phyloP scores from a whole-genome alignment of 2,329 filamentous ascomycete species.

The Monilinia vaccinii-corymbosi region DNA sequence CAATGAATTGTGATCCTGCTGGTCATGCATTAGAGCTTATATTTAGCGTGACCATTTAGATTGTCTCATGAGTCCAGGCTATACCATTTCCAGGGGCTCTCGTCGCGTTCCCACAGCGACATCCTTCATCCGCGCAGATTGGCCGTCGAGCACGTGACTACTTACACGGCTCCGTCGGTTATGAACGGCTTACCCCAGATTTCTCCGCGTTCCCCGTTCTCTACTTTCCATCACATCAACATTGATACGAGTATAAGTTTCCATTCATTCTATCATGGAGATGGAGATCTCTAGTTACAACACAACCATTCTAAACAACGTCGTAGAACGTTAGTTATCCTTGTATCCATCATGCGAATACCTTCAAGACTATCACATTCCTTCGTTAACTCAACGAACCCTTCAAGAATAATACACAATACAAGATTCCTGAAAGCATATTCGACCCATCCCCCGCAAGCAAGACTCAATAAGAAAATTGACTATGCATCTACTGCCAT shows the following conservation, averaged over 20 bases:
- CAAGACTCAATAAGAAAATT: slow-evolving; percentile 71
- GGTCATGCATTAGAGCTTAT: not conserved
- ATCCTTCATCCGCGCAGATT: not conserved
- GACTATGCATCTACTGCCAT: slow-evolving; percentile 79
- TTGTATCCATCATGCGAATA: slow-evolving; percentile 5
- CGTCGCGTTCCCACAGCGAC: not conserved
- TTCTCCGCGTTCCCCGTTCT: not conserved
- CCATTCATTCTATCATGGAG: not conserved
- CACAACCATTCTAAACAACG: not conserved
- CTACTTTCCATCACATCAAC: not conserved
- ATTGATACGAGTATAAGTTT: not conserved
- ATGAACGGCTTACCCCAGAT: slow-evolving; percentile 4
- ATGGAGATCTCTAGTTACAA: not conserved
- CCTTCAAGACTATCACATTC: not conserved
- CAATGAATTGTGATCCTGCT: not conserved
- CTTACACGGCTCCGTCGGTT: not conserved
- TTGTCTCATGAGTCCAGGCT: too few species aligned
- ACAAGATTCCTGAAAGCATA: slow-evolving; percentile 15
- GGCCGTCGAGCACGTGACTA: not conserved
- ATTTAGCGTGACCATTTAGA: too few species aligned
- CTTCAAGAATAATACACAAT: not conserved
- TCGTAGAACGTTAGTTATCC: slow-evolving; percentile 8
- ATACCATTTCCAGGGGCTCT: not conserved
- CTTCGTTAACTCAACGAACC: not conserved
- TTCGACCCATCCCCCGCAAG: slow-evolving; percentile 40